Percentiles rank a stretch among this genome's conserved stretches.
Evolutionary conservation across 768 basidiomycete genomes (phyloP).

Genomic region (Rhodosporidiobolus sp.): DNA sequence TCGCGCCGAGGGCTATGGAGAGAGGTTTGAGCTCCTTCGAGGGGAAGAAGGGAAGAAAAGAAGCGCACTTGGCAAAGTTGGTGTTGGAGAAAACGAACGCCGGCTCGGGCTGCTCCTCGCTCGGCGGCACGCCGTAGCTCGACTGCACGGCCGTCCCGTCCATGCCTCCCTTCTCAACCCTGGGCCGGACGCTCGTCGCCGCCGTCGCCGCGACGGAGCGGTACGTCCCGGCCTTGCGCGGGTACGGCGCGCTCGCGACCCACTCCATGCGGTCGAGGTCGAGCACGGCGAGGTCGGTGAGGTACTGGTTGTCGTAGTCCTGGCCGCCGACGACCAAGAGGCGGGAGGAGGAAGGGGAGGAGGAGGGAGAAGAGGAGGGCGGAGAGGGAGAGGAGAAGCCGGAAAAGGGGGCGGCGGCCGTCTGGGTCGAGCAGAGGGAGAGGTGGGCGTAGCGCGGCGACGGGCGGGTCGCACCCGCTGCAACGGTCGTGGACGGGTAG

Average conservation of each 20-base stretch:
- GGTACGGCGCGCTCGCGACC: constrained; percentile 74
- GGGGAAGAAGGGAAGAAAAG: neutral
- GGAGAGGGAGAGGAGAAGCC: neutral
- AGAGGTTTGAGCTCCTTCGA: neutral
- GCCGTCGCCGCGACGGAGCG: constrained; percentile 78
- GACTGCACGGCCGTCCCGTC: constrained; percentile 7
- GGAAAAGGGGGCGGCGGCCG: neutral
- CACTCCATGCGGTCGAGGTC: constrained; percentile 71
- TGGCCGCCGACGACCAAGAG: constrained; percentile 80
- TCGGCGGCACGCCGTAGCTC: constrained; percentile 12
- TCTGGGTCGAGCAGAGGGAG: constrained; percentile 60
- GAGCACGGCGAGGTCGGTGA: constrained; percentile 60
- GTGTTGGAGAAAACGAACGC: constrained; percentile 94
- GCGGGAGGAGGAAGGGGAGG: neutral
- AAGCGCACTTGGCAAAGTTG: constrained; percentile 62
- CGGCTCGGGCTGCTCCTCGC: constrained; percentile 65
- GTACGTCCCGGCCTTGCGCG: constrained; percentile 89
- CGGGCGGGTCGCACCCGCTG: constrained; percentile 57
- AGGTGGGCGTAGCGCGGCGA: constrained; percentile 94
- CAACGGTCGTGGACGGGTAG: constrained; percentile 53
- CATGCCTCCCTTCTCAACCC: constrained; percentile 8
- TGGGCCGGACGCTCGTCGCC: neutral
- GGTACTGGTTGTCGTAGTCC: constrained; percentile 75
- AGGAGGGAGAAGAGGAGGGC: neutral
- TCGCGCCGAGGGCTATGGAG: constrained; percentile 70